phyloP scores from a whole-genome alignment of 2,329 filamentous ascomycete species.

The Fusarium lateritium region DNA sequence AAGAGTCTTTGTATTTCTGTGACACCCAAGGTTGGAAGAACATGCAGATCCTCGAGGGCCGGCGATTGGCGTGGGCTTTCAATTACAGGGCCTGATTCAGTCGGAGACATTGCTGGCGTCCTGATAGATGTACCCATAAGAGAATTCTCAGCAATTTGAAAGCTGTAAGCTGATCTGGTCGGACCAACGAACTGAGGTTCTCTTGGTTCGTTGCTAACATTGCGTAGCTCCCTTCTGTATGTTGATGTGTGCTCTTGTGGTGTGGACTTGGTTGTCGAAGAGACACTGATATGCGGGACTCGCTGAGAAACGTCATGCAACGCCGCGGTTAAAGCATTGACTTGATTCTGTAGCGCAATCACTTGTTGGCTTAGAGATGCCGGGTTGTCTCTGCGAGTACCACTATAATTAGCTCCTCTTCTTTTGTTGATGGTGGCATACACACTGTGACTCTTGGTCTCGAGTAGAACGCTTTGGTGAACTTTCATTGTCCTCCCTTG shows the following conservation, averaged over 20 bases:
- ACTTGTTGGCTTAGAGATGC: slow-evolving; percentile 8
- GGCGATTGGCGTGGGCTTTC: background rate
- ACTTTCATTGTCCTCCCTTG: background rate
- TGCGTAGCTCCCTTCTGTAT: slow-evolving; percentile 14
- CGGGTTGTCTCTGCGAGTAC: background rate
- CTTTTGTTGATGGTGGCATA: rapidly evolving
- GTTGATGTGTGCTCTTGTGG: slow-evolving; percentile 2
- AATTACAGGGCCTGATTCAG: background rate
- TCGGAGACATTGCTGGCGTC: background rate
- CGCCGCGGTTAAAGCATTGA: background rate
- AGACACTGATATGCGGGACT: slow-evolving; percentile 1
- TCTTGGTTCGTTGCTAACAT: slow-evolving; percentile 1
- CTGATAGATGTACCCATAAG: background rate
- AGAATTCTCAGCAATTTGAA: slow-evolving; percentile 20
- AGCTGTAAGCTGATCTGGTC: slow-evolving; percentile 15
- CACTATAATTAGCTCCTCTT: background rate
- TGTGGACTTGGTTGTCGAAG: slow-evolving; percentile 9
- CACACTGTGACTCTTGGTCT: background rate
- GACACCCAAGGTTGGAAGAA: background rate
- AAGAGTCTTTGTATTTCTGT: slow-evolving; percentile 1
- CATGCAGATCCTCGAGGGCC: background rate
- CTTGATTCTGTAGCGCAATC: background rate
- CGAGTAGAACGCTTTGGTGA: background rate
- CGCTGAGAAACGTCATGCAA: slow-evolving; percentile 18
- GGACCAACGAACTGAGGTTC: slow-evolving; percentile 17